These are phyloP conservation scores for Pichia cephalocereana DNA, from an alignment of 805 yeast species.

Conservation along the genomic window DNA sequence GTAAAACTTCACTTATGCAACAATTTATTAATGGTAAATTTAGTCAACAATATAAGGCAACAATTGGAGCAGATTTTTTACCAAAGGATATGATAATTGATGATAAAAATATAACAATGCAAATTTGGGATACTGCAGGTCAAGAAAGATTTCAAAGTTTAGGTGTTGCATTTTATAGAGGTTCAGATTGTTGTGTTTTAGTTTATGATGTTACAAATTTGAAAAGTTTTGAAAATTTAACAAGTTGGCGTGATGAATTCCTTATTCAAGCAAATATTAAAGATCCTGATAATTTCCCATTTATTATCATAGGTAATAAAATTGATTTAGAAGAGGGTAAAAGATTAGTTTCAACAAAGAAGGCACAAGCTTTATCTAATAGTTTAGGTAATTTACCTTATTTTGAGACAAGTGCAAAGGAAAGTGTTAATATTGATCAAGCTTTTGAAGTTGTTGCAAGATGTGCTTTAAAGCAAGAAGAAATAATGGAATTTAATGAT, in stretches of 20 bases:
- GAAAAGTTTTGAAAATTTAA: conserved; percentile 82
- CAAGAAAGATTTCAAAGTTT: conserved; percentile 95
- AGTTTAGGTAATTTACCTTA: conserved; percentile 69
- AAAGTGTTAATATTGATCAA: conserved; percentile 86
- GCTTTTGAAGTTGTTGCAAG: conserved; percentile 96
- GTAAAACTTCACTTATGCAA: conserved; percentile 95
- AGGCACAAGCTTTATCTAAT: conserved; percentile 34
- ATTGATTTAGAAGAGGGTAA: conserved; percentile 89
- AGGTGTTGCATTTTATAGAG: conserved; percentile 95
- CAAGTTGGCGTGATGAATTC: conserved; percentile 93
- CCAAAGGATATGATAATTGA: conserved; percentile 86
- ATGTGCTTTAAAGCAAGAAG: conserved; percentile 93
- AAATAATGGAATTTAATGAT: conserved; percentile 80
- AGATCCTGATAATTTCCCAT: conserved; percentile 93
- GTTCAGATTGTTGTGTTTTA: conserved; percentile 95
- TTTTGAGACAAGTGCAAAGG: conserved; percentile 97
- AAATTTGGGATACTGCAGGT: conserved; percentile 98
- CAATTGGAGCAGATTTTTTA: conserved; percentile 94
- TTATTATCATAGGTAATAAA: conserved; percentile 90
- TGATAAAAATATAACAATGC: conserved; percentile 71
- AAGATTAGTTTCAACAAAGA: conserved; percentile 55
- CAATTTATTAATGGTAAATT: conserved; percentile 94
- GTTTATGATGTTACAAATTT: conserved; percentile 94
- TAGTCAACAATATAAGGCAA: conserved; percentile 92
- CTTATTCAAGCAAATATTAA: conserved; percentile 85